A percentile compares a stretch with the other conserved stretches of the same genome.
These are phyloP conservation scores for Rubia tinctorum DNA, from an alignment of 305 asterid genomes.

Conservation along the genomic window DNA sequence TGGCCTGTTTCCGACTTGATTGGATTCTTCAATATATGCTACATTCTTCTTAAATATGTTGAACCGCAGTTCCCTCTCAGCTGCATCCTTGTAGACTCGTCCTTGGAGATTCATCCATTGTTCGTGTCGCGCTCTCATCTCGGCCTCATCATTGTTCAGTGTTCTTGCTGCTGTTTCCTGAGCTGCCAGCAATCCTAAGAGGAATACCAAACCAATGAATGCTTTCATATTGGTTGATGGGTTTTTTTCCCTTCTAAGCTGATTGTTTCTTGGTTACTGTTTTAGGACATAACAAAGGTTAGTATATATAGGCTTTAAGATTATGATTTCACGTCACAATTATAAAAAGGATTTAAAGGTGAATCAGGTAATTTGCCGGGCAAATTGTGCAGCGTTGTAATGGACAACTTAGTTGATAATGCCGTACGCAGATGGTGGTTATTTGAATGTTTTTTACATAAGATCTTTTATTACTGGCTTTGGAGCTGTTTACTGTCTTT, in stretches of 20 bases:
- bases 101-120: slow-evolving; percentile 38
- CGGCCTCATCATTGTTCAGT: slow-evolving; percentile 14
- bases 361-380: slow-evolving; percentile 16
- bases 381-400: slow-evolving; percentile 10
- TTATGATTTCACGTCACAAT: neutral
- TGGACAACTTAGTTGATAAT: too few species aligned
- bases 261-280: neutral
- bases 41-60: slow-evolving; percentile 36
- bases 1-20: slow-evolving; percentile 25
- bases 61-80: slow-evolving; percentile 42
- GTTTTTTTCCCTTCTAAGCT: neutral
- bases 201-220: slow-evolving; percentile 18
- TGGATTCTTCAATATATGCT: slow-evolving; percentile 35
- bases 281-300: neutral
- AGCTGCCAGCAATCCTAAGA: slow-evolving; percentile 15
- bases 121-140: slow-evolving; percentile 43
- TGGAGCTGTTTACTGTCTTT: too few species aligned
- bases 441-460: too few species aligned
- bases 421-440: too few species aligned
- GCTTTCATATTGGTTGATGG: slow-evolving; percentile 16
- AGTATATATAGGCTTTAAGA: slow-evolving; percentile 1
- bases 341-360: too few species aligned
- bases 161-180: slow-evolving; percentile 28
- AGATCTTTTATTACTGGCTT: too few species aligned
- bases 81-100: slow-evolving; percentile 26